A percentile compares a stretch with the other conserved stretches of the same genome.
Conservation (phyloP, 257 asterid species). For the Anisodus tanguticus region DNA sequence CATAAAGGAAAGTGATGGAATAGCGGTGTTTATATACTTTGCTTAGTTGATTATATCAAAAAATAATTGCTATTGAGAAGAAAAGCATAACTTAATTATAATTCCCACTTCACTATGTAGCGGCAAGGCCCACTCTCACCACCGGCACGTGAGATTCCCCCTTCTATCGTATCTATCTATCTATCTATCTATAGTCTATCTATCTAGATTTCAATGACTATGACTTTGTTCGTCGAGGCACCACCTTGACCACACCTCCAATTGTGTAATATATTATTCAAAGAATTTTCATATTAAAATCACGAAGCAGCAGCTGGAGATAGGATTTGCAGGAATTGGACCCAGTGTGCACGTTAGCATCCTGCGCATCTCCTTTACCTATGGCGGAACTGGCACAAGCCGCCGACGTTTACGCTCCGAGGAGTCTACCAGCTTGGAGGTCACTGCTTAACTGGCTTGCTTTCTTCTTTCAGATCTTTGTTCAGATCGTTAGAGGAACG, state of each 20-base stretch:
- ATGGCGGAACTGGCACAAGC: constrained; percentile 89
- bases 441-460: constrained; percentile 79
- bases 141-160: constrained; percentile 11
- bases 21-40: too few relatives aligned
- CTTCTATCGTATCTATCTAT: neutral
- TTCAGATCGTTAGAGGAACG: constrained; percentile 87
- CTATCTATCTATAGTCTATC: neutral
- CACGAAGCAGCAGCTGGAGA: neutral
- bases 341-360: constrained; percentile 18
- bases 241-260: constrained; percentile 40
- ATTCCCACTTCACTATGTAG: neutral
- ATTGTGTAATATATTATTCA: neutral
- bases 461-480: constrained; percentile 88
- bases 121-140: neutral
- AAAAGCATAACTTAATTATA: neutral
- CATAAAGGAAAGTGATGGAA: too few relatives aligned
- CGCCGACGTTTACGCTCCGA: constrained; percentile 77
- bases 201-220: neutral
- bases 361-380: neutral
- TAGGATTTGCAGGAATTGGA: neutral
- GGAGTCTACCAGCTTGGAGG: constrained; percentile 82
- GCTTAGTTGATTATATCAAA: too few relatives aligned
- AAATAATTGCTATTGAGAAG: neutral
- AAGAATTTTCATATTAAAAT: neutral
- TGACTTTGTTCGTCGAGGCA: constrained; percentile 32